Base-by-base conservation (phyloP, 495 filamentous ascomycete species). In the Tuber melanosporum region DNA sequence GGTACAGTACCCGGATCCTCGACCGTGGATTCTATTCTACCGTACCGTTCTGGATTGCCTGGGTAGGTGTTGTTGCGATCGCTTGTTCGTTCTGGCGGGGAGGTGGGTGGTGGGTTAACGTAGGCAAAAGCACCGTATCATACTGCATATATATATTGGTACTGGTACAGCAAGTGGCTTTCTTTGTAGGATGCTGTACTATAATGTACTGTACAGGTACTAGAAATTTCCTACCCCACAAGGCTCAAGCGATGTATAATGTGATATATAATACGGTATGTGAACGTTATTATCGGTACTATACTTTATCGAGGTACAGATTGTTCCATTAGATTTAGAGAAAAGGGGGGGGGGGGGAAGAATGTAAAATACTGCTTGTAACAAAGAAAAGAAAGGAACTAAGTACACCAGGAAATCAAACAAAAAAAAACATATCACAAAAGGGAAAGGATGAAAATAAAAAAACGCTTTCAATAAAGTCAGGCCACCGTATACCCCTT, bases 401-500 rank as follows among this genome's bases (percentile, higher is more conserved):
- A 26, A 26, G 49, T 66, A 66, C 26, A 10, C 9, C 36, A 14
- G 57, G 57, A 66, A 66, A 17, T 66, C 10, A 32, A 12, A n/a
- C 49, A 62, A 32, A 32, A 22, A 15, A 62, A 32, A 32, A 66
- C 49, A 26, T 57, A 57, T 26, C 49, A 57, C 22, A 57, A 26
- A 26, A 57, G 57, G 20, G n/a, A 66, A 17, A 32, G 15, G n/a
- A 12, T 73, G 76, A 79, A 73, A 41, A 39, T 57, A 73, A 71
- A 52, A 36, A 75, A 77, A 74, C 26, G 44, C 43, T 74, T 78
- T 78, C 73, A 78, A 80, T 80, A 80, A 80, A 80, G 79, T 80
- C 78, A 80, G 77, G 78, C 77, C 78, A 73, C 78, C 78, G 73
- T 80, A 80, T 79, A 80, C 77, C 77, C 78, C 77, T 66, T 80